Evolutionary conservation across 2,329 filamentous ascomycete genomes (phyloP), one percentile per base, ranked within the genome.

Genomic region (Aurifilum marmelostoma): DNA sequence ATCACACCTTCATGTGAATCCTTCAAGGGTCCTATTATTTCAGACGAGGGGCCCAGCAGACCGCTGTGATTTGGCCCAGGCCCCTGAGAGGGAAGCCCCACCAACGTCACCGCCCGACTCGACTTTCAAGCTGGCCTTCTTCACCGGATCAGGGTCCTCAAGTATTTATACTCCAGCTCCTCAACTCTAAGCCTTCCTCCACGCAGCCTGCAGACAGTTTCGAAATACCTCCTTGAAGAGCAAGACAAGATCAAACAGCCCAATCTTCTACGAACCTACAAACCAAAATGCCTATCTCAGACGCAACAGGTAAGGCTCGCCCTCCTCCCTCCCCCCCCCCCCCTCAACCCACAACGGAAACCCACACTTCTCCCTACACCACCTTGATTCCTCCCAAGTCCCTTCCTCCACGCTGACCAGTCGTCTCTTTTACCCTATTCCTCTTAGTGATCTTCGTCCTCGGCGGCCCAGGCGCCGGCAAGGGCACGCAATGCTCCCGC

Each of bases 401-500:
- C n/a, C 27, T 24, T 24, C 24, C 52, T n/a, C 34, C 34, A 34
- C 18, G 32, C 56, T 59, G 56, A 59, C 56, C 18, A 32, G 27
- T 56, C 14, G 24, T 18, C 52, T 34, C n/a, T 24, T 16, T 43
- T 16, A 41, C 58, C 41, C 11, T 21, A n/a, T 1, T 18, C 2
- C 65, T 32, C 56, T 37, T 61, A 66, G 66, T 69, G 11, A 67
- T 72, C 59, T 73, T 73, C 66, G 73, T 71, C 63, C 69, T 69
- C 63, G 65, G 69, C 67, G 69, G 96, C 2, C 96, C 96, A 18
- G 96, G 96, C 73, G 93, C 94, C 72, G 96, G 96, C 76, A 99
- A 99, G 80, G 96, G 96, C 75, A 99, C 96, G 2, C 95, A 99
- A 81, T 98, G 95, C 84, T 88, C 89, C 74, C 92, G 92, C 73